A percentile compares a stretch with the other conserved stretches of the same genome.
Conservation (phyloP, 306 rosid species). For the Vigna nakashimae region DNA sequence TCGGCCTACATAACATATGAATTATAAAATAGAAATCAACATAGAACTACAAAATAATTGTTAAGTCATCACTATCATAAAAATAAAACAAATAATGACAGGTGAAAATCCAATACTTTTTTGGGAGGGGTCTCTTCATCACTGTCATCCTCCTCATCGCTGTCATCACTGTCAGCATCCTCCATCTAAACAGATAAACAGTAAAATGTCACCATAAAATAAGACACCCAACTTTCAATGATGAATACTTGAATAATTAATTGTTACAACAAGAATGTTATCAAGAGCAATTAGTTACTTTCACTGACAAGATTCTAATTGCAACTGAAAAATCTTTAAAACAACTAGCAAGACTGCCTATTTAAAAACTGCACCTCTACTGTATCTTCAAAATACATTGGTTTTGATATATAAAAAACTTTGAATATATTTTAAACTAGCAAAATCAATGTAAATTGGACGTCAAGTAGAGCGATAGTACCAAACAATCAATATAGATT, state of each 20-base stretch:
- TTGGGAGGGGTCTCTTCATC: constrained; percentile 63
- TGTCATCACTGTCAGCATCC: constrained; percentile 52
- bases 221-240: neutral
- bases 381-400: too few species aligned
- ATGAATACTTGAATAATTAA: too few species aligned
- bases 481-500: too few species aligned
- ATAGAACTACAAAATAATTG: neutral
- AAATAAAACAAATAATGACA: neutral
- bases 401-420: too few species aligned
- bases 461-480: too few species aligned
- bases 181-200: constrained; percentile 47
- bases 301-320: neutral
- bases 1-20: constrained; percentile 48
- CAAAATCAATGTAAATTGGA: too few species aligned
- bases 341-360: too few species aligned
- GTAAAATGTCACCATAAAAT: neutral
- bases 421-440: too few species aligned
- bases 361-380: too few species aligned
- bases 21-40: neutral
- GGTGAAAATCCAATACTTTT: constrained; percentile 52
- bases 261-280: neutral
- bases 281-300: neutral
- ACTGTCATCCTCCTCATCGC: constrained; percentile 51
- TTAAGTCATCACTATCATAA: neutral
- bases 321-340: neutral